Base-by-base conservation (phyloP, 2,329 filamentous ascomycete species). In the Sordariomycetes sp. region DNA sequence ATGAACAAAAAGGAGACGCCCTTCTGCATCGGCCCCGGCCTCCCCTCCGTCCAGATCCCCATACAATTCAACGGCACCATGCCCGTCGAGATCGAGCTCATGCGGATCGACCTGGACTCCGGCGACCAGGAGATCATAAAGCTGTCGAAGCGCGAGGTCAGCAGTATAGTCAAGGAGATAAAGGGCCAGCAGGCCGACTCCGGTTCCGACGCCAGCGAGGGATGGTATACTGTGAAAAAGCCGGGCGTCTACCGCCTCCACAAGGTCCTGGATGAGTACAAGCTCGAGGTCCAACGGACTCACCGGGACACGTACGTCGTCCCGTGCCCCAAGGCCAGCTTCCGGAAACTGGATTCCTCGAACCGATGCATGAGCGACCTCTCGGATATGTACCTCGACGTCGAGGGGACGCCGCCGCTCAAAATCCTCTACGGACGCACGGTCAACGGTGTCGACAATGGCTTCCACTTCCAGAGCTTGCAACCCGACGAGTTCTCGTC, bases 41-140 rank as follows among this genome's bases (percentile, higher is more conserved):
- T 80, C 24, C 82, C 78, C 59, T 76, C 78, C 34, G 80, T 85
- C 45, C 76, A 80, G 55, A 74, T 99, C 34, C 94, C 92, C 1
- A 88, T 99, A 52, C 87, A 85, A 66, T 91, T 99, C 74, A 99
- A 99, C 69, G 89, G 95, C 61, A 97, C 92, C 5, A 82, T 87
- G 36, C 95, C 94, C 1, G 85, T 90, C 62, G 80, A 89, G 59
- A 90, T 99, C 60, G 91, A 99, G 68, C 74, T 99, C n/a, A 69
- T 91, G 51, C 89, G 92, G 51, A 82, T 89, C 62, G 92, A 97
- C 67, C 78, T 96, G 36, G 86, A 92, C 6, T 90, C 86, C 2
- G 86, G 86, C 61, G 76, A 79, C 58, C 88, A 91, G 61, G 91
- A 96, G 70, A 86, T 82, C 0, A 85, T 97, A 61, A 84, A 82